Evolutionary conservation across 148 eudicot species (phyloP).

Genomic region (Euryodendron excelsum): DNA sequence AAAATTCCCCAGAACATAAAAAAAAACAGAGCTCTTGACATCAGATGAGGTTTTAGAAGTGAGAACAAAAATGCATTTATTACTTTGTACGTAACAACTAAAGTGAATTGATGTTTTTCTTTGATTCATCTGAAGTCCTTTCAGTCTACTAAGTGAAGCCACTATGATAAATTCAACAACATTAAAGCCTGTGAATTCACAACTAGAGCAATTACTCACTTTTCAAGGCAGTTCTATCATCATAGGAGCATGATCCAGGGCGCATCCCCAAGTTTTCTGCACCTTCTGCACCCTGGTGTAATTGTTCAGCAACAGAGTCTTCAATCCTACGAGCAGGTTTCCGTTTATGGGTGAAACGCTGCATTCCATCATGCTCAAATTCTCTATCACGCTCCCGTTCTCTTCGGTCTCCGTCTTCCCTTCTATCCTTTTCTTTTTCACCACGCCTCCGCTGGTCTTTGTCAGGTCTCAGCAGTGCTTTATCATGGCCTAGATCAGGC

Average conservation of each 20-base stretch:
- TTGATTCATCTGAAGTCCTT: background rate
- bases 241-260: slow-evolving; percentile 25
- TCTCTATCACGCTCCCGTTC: slow-evolving; percentile 40
- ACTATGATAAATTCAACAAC: background rate
- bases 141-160: background rate
- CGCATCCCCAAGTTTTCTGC: slow-evolving; percentile 21
- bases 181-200: background rate
- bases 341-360: slow-evolving; percentile 22
- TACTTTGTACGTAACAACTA: background rate
- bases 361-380: slow-evolving; percentile 26
- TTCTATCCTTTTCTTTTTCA: slow-evolving; percentile 37
- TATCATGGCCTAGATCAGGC: slow-evolving; percentile 29
- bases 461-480: slow-evolving; percentile 21
- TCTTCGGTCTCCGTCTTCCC: slow-evolving; percentile 33
- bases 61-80: background rate
- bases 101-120: background rate
- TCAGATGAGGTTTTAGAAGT: background rate
- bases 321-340: slow-evolving; percentile 33
- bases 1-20: too few relatives aligned
- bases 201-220: slow-evolving; percentile 18
- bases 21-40: slow-evolving; percentile 5
- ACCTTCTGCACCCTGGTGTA: slow-evolving; percentile 31
- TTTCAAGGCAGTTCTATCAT: slow-evolving; percentile 27
- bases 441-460: slow-evolving; percentile 25
- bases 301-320: slow-evolving; percentile 38